Evolutionary conservation across 805 yeast genomes (phyloP).

Genomic region (Sugiyamaella chiloensis): DNA sequence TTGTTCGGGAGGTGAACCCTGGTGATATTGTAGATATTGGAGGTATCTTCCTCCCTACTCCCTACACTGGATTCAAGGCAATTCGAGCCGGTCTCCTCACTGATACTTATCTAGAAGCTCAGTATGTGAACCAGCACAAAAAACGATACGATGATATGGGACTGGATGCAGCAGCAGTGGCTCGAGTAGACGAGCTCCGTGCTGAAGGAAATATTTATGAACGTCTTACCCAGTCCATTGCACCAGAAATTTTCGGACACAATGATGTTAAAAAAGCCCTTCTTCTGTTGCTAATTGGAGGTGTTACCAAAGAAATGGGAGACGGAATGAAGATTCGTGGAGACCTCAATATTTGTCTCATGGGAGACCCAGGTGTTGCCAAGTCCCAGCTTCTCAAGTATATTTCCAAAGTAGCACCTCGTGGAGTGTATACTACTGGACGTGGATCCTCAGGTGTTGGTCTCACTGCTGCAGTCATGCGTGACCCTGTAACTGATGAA

Average conservation of each 20-base stretch:
- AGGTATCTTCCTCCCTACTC: slow-evolving; percentile 90
- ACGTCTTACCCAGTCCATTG: slow-evolving; percentile 80
- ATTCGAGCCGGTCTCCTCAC: slow-evolving; percentile 89
- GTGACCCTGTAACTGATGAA: slow-evolving; percentile 98
- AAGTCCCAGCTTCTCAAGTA: slow-evolving; percentile 93
- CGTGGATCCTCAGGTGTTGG: slow-evolving; percentile 99
- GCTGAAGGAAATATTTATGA: slow-evolving; percentile 71
- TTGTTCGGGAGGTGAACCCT: slow-evolving; percentile 83
- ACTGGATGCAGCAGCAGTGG: slow-evolving; percentile 53
- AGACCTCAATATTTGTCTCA: slow-evolving; percentile 88
- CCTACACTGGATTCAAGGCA: slow-evolving; percentile 94
- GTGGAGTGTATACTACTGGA: slow-evolving; percentile 97
- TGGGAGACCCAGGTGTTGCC: slow-evolving; percentile 99
- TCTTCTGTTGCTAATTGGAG: slow-evolving; percentile 81
- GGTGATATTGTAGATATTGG: slow-evolving; percentile 94
- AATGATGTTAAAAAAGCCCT: slow-evolving; percentile 89
- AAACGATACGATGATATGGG: slow-evolving; percentile 71
- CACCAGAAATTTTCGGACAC: slow-evolving; percentile 97
- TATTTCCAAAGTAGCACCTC: slow-evolving; percentile 87
- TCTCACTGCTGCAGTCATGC: slow-evolving; percentile 97
- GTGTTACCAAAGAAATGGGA: slow-evolving; percentile 90
- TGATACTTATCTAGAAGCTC: slow-evolving; percentile 90
- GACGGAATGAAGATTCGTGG: slow-evolving; percentile 98
- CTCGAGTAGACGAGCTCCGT: slow-evolving; percentile 53
- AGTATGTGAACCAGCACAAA: slow-evolving; percentile 81